Base-by-base conservation (phyloP, 306 rosid genomes). In the Macrotyloma uniflorum region DNA sequence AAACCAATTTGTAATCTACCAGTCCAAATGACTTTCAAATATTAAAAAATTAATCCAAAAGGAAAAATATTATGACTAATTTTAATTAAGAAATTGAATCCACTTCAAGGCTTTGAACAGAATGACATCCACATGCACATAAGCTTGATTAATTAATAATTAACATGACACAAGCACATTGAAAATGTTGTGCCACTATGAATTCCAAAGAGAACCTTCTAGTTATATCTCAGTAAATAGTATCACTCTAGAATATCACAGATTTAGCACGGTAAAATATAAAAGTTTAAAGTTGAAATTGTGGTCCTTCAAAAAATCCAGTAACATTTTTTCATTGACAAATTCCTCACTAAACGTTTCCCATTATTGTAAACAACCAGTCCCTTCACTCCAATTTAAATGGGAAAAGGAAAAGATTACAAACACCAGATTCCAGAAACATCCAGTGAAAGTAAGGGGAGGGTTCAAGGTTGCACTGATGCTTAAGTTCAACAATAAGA, bases 341-440 rank as follows among this genome's bases (percentile, higher is more conserved):
- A 76, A 69, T 53, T 86, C 79, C 22, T 69, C 81, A 73, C 65
- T 70, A 55, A 79, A 76, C 77, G 81, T 65, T 85, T 79, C 80
- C 72, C 75, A 76, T 88, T 91, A 88, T 87, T 91, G 83, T 80
- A 81, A 79, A 63, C 83, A 83, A 75, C 76, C 54, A 58, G 58
- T 38, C 79, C 64, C 82, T 82, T 62, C 45, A 57, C 83, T 68
- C 57, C 66, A 77, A 65, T 30, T 40, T 5, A 67, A 82, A 76
- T 1, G 63, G 23, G 42, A 46, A 59, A 67, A 8, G 76, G 23
- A 26, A 46, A 50, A 19, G 24, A 70, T 51, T 18, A 45, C 20
- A 76, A 12, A 76, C 18, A 70, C 74, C 83, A 78, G 54, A 80
- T 80, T 74, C 79, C 53, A 78, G 80, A 70, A 81, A 72, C 77